Evolutionary conservation across 2,329 filamentous ascomycete species (phyloP), one percentile per base, ranked within the genome.

Genomic region (Myriosclerotinia duriaeana): DNA sequence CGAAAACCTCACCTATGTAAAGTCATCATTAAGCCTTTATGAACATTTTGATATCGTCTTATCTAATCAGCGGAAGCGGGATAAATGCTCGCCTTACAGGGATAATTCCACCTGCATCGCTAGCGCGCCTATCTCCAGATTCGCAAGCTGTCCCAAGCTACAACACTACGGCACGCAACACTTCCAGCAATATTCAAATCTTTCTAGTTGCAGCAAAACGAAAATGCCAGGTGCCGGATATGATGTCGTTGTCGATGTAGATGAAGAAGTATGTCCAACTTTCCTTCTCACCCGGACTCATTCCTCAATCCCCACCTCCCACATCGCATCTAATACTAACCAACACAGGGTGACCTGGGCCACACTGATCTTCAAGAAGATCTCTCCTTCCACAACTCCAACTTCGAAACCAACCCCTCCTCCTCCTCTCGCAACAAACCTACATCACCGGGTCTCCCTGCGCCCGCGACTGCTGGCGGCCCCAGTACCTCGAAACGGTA

Each of bases 361-460:
- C 93, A 97, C 80, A 99, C 95, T 66, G 95, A 99, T 79, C 89
- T 99, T 34, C 93, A 97, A 83, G 94, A 97, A 79, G 95, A 98
- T 80, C 93, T 99, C 78, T 95, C 98, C 85, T 99, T 99, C 82
- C 95, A 99, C 84, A 91, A 88, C 76, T 97, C 93, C 71, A 87
- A 91, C 82, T 96, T 96, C 79, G 86, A 88, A 74, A 87, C 87
- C 67, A 75, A 77, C 34, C 76, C 83, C 76, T 75, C 83, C 72
- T 77, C 74, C 52, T 75, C 26, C 26, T n/a, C 78, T 64, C 78
- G 79, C 69, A 78, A 78, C 70, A 74, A 78, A 52, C 77, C 78
- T 63, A 69, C 71, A 50, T 72, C 74, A n/a, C 75, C 80, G 9
- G 79, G 82, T 5, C 80, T 88, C 2, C 87, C 85, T 0, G 80